phyloP scores from a whole-genome alignment of 2,329 filamentous ascomycete genomes.

The Reticulascus tulasneorum region DNA sequence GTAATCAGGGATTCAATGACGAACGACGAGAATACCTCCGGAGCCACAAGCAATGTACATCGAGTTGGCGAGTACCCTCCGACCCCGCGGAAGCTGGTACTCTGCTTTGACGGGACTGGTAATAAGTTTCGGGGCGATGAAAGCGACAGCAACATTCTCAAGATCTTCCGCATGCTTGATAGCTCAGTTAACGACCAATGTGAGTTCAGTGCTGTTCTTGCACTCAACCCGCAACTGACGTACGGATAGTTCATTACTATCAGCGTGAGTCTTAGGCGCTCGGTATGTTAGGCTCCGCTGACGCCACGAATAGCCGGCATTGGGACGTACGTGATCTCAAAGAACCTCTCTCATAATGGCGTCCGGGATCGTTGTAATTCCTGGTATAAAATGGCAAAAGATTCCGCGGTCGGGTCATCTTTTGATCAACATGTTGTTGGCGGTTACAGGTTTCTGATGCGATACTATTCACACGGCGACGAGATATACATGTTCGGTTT shows the following conservation, averaged over 20 bases:
- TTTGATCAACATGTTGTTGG: slow-evolving; percentile 82
- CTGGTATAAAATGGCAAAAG: slow-evolving; percentile 70
- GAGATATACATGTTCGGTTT: slow-evolving; percentile 73
- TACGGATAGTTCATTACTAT: slow-evolving; percentile 51
- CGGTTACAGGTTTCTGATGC: slow-evolving; percentile 76
- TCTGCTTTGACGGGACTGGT: slow-evolving; percentile 62
- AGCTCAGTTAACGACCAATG: slow-evolving; percentile 58
- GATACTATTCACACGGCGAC: slow-evolving; percentile 61
- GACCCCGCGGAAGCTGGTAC: slow-evolving; percentile 42
- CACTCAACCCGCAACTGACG: neutral
- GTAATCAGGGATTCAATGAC: too few relatives aligned
- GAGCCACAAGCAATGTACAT: too few relatives aligned
- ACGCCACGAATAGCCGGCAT: slow-evolving; percentile 51
- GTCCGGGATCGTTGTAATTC: slow-evolving; percentile 54
- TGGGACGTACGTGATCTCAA: slow-evolving; percentile 66
- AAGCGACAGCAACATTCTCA: slow-evolving; percentile 63
- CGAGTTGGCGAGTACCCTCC: neutral
- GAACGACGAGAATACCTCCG: too few relatives aligned
- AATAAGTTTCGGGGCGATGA: slow-evolving; percentile 62
- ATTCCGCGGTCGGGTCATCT: slow-evolving; percentile 74
- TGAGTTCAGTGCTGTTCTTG: slow-evolving; percentile 20
- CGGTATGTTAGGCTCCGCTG: neutral
- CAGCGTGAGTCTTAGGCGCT: slow-evolving; percentile 44
- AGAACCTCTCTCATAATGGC: slow-evolving; percentile 54
- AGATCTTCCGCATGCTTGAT: slow-evolving; percentile 68